Base-by-base conservation (phyloP, 2,329 filamentous ascomycete genomes). In the Nigrospora oryzae region DNA sequence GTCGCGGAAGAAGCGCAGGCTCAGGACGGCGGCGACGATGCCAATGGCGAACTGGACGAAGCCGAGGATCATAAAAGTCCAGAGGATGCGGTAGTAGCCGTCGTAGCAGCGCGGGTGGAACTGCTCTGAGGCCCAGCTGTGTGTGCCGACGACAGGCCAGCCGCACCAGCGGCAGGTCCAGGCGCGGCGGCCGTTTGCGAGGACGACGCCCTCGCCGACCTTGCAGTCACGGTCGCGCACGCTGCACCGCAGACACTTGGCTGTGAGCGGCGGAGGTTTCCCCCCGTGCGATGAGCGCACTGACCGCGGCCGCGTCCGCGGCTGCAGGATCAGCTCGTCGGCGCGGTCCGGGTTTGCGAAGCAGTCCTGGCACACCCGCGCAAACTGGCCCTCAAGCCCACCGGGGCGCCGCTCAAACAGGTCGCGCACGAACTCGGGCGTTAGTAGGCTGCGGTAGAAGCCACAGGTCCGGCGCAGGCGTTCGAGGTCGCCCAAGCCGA, bases 151-250 rank as follows among this genome's bases (percentile, higher is more conserved):
- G 31, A 70, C 56, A 8, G 68, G 69, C 46, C 56, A 62, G 0
- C 69, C 68, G 52, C 70, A 73, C 61, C 67, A 72, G 7, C 69
- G 62, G 38, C 70, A 73, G 11, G 68, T 57, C 57, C 61, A 70
- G 28, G 63, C 59, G 5, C 49, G 53, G 11, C 53, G 49, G 15
- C 53, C 52, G 37, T 65, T 65, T 6, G 58, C 67, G 36, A 72
- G 57, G 0, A 51, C 52, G n/a, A 69, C 59, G 50, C 54, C 58
- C n/a, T 53, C 51, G 5, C 68, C 68, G 4, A 69, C 58, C 15
- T 56, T 53, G 8, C 65, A 61, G 7, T 69, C 66, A 12, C 58
- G 52, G 5, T 51, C 48, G 14, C 53, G 53, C 13, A 64, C 54
- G 10, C 65, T 60, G 47, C 70, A 73, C 17, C 56, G 51, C 40